phyloP scores from a whole-genome alignment of 163 green algal genomes.

The Trebouxia gelatinosa region DNA sequence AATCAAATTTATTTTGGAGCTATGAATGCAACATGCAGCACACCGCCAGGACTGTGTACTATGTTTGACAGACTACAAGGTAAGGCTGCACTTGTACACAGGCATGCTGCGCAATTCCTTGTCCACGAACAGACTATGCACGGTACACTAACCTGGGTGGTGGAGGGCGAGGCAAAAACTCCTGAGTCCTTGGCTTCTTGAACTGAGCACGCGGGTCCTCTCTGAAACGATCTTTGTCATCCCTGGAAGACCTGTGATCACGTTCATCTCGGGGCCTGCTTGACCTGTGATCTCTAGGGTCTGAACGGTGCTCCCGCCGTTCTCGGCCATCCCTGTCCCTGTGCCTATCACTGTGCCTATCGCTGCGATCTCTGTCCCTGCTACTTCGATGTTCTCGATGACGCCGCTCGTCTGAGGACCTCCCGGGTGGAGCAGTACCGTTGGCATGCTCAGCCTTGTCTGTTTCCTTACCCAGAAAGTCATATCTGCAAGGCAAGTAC shows the following conservation, averaged over 20 bases:
- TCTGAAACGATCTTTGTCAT: conserved; percentile 14
- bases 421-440: conserved; percentile 13
- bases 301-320: background rate
- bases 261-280: background rate
- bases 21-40: too few species aligned
- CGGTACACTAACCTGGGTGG: background rate
- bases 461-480: conserved; percentile 28
- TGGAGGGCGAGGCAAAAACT: conserved; percentile 5
- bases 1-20: too few species aligned
- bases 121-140: too few species aligned
- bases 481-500: conserved; percentile 26
- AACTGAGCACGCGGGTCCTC: background rate
- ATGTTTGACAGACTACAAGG: background rate
- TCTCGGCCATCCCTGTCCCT: conserved; percentile 24
- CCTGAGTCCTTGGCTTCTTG: conserved; percentile 1
- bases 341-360: conserved; percentile 23
- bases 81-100: background rate
- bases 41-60: background rate
- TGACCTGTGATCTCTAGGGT: conserved; percentile 21
- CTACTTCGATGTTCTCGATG: conserved; percentile 20
- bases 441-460: conserved; percentile 24
- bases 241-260: conserved; percentile 23
- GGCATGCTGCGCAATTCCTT: too few species aligned
- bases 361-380: conserved; percentile 19
- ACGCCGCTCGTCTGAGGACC: background rate